Percentiles rank a stretch among this genome's conserved stretches.
These are phyloP conservation scores for Kregervanrija delftensis DNA, from an alignment of 805 yeast species.

Conservation along the genomic window DNA sequence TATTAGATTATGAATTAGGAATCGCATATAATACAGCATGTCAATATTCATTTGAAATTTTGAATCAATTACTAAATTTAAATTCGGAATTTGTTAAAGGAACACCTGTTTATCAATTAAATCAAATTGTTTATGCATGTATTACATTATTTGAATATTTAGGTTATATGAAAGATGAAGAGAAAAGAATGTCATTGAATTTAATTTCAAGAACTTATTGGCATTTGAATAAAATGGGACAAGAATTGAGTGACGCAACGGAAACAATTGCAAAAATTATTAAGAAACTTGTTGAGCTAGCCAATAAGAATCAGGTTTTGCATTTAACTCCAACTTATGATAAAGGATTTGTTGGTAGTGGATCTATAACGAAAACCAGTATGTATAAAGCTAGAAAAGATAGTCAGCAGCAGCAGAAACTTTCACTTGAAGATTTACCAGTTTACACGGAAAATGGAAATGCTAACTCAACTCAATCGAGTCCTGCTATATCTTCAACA, in stretches of 20 bases:
- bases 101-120: conserved; percentile 45
- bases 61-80: conserved; percentile 37
- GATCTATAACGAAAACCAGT: conserved; percentile 7
- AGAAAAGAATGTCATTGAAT: conserved; percentile 35
- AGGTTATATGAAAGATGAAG: conserved; percentile 31
- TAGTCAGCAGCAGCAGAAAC: conserved; percentile 19
- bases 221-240: conserved; percentile 53
- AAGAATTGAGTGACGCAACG: conserved; percentile 50
- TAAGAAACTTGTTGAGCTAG: conserved; percentile 41
- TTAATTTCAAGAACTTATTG: conserved; percentile 49
- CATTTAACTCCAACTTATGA: conserved; percentile 3
- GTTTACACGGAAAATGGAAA: not conserved
- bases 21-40: conserved; percentile 33
- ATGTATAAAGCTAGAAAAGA: conserved; percentile 6
- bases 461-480: too few species aligned
- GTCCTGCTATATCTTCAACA: too few species aligned
- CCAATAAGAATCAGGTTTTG: conserved; percentile 23
- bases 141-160: conserved; percentile 44
- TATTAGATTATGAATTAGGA: not conserved
- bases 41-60: conserved; percentile 36
- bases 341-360: conserved; percentile 12
- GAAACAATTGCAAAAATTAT: conserved; percentile 53
- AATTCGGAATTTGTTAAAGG: conserved; percentile 45
- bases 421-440: conserved; percentile 18
- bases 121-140: conserved; percentile 50